phyloP scores from a whole-genome alignment of 345 rosid species.

The Arabis hirsuta region DNA sequence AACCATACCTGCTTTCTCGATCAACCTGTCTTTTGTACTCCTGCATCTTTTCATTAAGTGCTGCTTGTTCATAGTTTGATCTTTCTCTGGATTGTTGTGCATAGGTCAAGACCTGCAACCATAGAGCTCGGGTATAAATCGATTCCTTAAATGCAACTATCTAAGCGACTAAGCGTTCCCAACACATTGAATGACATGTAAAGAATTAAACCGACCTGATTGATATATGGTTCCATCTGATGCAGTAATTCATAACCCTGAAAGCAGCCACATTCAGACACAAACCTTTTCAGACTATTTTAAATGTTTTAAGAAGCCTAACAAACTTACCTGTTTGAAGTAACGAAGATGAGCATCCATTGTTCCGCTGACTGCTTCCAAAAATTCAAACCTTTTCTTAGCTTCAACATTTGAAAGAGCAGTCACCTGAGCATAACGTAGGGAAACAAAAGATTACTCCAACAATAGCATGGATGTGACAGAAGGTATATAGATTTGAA shows the following conservation, averaged over 20 bases:
- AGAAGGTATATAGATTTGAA: conserved; percentile 9
- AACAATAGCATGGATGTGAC: neutral
- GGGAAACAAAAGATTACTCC: conserved; percentile 12
- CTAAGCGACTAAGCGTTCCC: conserved; percentile 7
- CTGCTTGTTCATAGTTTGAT: conserved; percentile 94
- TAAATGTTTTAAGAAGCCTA: conserved; percentile 23
- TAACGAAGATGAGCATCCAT: conserved; percentile 99
- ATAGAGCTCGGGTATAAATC: conserved; percentile 15
- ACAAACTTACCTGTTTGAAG: conserved; percentile 75
- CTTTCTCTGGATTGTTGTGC: conserved; percentile 98
- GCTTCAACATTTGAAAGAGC: conserved; percentile 96
- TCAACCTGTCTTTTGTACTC: conserved; percentile 96
- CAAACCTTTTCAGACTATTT: conserved; percentile 27
- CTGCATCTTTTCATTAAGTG: conserved; percentile 95
- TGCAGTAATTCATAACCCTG: conserved; percentile 96
- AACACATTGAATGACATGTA: conserved; percentile 11
- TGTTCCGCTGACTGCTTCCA: conserved; percentile 98
- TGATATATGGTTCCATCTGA: conserved; percentile 99
- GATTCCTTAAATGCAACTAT: conserved; percentile 9
- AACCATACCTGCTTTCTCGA: conserved; percentile 83
- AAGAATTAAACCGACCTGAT: conserved; percentile 63
- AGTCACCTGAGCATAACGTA: conserved; percentile 59
- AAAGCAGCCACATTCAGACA: conserved; percentile 37
- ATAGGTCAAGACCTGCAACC: conserved; percentile 84
- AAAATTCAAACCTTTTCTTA: conserved; percentile 92